Conservation (phyloP, 331 rosid genomes). For the Dryas integrifolia region DNA sequence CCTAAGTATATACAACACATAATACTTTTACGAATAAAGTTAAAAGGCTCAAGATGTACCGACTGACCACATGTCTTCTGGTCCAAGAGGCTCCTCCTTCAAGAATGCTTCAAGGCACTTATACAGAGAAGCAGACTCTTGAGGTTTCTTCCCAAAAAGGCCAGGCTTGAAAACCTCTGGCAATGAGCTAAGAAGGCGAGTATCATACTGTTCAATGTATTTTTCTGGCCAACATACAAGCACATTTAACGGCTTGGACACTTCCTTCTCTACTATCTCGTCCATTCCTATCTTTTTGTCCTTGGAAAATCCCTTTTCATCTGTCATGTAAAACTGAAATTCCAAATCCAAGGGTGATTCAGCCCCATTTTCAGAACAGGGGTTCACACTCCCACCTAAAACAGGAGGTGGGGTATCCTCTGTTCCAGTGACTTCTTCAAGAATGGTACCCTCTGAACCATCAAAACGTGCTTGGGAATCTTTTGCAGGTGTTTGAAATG, state of each 20-base stretch:
- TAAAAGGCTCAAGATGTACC: conserved; percentile 25
- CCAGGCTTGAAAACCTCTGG: conserved; percentile 91
- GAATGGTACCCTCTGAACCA: conserved; percentile 28
- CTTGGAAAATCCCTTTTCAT: conserved; percentile 67
- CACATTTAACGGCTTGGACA: conserved; percentile 48
- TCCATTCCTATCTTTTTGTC: conserved; percentile 55
- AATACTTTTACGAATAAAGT: conserved; percentile 7
- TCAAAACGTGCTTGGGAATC: conserved; percentile 38
- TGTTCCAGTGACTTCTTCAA: conserved; percentile 43
- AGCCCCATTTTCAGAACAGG: conserved; percentile 31
- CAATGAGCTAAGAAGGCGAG: conserved; percentile 49
- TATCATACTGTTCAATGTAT: conserved; percentile 52
- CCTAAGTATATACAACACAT: not conserved
- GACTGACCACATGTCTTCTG: conserved; percentile 99
- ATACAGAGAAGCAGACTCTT: conserved; percentile 80
- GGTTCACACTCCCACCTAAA: conserved; percentile 34
- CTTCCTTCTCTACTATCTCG: conserved; percentile 45
- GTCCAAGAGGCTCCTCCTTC: conserved; percentile 99
- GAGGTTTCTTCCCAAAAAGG: conserved; percentile 65
- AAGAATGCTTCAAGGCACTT: conserved; percentile 96
- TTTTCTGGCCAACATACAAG: conserved; percentile 84
- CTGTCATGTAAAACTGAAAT: conserved; percentile 64
- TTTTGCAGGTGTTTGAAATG: conserved; percentile 50
- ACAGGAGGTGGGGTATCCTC: conserved; percentile 36
- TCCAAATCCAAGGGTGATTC: conserved; percentile 43